These are phyloP conservation scores for Nicotiana tomentosiformis DNA, from an alignment of 257 asterid species.

Conservation along the genomic window DNA sequence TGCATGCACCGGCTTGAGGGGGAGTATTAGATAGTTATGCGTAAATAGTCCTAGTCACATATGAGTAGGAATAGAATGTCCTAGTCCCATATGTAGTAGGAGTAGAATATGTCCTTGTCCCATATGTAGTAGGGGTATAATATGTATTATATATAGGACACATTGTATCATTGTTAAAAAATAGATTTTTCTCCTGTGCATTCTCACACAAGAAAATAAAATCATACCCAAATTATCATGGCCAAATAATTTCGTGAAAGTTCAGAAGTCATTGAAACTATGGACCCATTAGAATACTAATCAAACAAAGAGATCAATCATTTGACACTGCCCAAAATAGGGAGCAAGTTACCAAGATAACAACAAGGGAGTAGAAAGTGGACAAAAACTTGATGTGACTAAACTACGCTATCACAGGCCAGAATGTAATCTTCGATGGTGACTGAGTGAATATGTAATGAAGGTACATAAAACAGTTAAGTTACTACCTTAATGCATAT, in stretches of 20 bases:
- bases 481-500: conserved; percentile 73
- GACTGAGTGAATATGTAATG: background rate
- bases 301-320: background rate
- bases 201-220: too few relatives aligned
- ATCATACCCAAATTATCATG: background rate
- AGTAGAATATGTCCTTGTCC: too few relatives aligned
- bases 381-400: background rate
- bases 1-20: too few relatives aligned
- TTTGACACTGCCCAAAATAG: background rate
- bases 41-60: too few relatives aligned
- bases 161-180: too few relatives aligned
- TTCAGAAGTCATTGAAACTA: background rate
- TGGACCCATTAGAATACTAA: background rate
- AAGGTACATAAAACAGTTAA: background rate
- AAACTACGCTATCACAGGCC: background rate
- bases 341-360: background rate
- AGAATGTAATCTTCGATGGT: background rate
- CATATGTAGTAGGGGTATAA: too few relatives aligned
- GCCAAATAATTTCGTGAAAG: background rate
- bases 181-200: too few relatives aligned
- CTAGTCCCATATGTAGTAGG: too few relatives aligned
- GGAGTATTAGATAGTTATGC: too few relatives aligned
- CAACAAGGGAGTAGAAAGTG: background rate
- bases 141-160: too few relatives aligned
- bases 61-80: too few relatives aligned